Evolutionary conservation across 371 early-diverging fungal genomes (phyloP), one percentile per base, ranked within the genome.

Genomic region (Chytridium lagenaria): DNA sequence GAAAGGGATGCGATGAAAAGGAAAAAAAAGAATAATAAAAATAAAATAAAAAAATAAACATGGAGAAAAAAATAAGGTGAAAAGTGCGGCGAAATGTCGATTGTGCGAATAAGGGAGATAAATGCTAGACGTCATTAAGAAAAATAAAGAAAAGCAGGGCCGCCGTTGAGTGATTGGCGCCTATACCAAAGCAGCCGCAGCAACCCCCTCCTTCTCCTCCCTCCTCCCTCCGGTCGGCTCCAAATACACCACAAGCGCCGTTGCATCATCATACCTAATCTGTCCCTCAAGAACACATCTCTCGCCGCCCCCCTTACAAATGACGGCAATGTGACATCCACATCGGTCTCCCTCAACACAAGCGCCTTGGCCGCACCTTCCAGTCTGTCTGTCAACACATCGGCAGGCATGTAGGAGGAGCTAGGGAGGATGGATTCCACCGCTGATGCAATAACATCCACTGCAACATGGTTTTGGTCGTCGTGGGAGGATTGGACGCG

Each of bases 191-290:
- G 55, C 23, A 10, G 55, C 55, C 10, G 55, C 55, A 7, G 55
- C 55, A 16, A 28, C 23, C 55, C 10, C 26, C 55, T 55, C 55
- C 55, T 10, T 26, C 10, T 55, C 30, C 10, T 26, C 55, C 55
- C 26, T 28, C 55, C 44, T 44, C 44, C 12, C 44, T 7, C 44
- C 19, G 12, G 12, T 44, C 44, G 55, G 55, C 55, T 55, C 55
- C 19, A 80, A 69, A 52, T 74, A 70, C 16, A 71, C 66, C 39
- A 80, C 73, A 36, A 76, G 70, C 0, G 81, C 81, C 0, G 81
- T 81, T 1, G 81, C 78, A 70, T 81, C 81, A 59, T 81, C 81
- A 69, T 81, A 81, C 64, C 81, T 70, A 37, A 67, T 44, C 69
- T 72, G 78, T 16, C 72, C 59, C 67, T 68, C 68, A 50, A 70